Base-by-base conservation (phyloP, 305 asterid genomes). In the Fraxinus greggii region DNA sequence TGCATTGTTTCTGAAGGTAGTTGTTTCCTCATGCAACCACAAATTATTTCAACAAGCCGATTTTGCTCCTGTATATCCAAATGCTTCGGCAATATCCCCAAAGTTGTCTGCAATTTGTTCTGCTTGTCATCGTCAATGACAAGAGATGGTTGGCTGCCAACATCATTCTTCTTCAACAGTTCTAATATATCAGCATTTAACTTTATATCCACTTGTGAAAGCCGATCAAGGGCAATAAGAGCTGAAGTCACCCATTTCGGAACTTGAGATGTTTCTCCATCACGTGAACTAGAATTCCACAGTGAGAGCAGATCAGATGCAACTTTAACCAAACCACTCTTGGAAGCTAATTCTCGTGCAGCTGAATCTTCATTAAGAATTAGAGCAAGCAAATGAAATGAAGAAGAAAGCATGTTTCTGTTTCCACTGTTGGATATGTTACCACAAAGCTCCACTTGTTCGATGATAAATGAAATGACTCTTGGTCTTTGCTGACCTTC, bases 231-330 rank as follows among this genome's bases (percentile, higher is more conserved):
- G 69, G 97, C 97, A 81, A 95, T 87, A 87, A 94, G 92, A 81
- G 97, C 98, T 65, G 99, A 93, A 80, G 99, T 90, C 87, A 94
- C 98, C 98, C 98, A 95, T 86, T 90, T 93, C 54, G 97, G 97
- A 75, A 92, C 97, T 87, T 89, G 89, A 82, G 93, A 80, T 81
- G 88, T 83, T 82, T 83, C 95, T 85, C 82, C 92, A 63, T 85
- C 92, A 81, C 78, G 76, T 63, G 94, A 87, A 78, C 87, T 73
- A 78, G 86, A 87, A 90, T 89, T 90, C 99, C 98, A 95, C 26
- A 74, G 84, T 61, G 86, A 89, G 73, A 95, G 95, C 84, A 94
- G 96, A 86, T 93, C 93, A 63, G 95, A 89, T 76, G 96, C 90
- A 84, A 95, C 94, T 86, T 90, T 88, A n/a, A 92, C 98, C 82